Evolutionary conservation across 192 early-diverging fungal species (phyloP), one percentile per base, ranked within the genome.

Genomic region (Thamnidium elegans): DNA sequence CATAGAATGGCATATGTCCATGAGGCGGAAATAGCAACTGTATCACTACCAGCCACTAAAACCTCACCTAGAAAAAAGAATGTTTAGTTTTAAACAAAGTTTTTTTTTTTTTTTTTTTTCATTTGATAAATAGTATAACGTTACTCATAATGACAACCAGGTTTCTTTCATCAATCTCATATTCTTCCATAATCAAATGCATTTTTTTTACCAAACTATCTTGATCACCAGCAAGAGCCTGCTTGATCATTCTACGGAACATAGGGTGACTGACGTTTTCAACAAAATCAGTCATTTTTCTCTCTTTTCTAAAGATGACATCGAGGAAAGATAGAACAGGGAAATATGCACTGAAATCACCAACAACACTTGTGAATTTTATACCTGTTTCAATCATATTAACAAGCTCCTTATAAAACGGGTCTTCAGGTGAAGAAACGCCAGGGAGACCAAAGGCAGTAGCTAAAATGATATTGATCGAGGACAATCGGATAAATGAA

Each of bases 1-100:
- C 55, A 58, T 6, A 58, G 9, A 58, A 58, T 58, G 0, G 55
- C 55, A 58, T 34, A 36, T 15, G 36, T 19, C 55, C 55, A 58
- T 20, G 32, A 20, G 15, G 32, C n/a, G 10, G 55, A 34, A 14
- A 32, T 36, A 58, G 32, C n/a, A 4, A 32, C 39, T 20, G 55
- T 58, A 39, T 58, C 55, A 1, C 31, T 43, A 19, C 55, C 55
- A 20, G 36, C 55, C 10, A 19, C 39, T 8, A 58, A 15, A 3
- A 58, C 14, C n/a, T 58, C 55, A 26, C 36, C 55, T 58, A 43
- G 20, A 23, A 52, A 9, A 7, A 3, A 52, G 2, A 23, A 52
- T 8, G 1, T 26, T 26, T 26, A 26, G 26, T 44, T 26, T 26
- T 3, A 44, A 44, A 4, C 14, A 1, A 1, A 44, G 43, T 44